Conservation (phyloP, 805 yeast genomes). For the Saccharomyces mikatae region DNA sequence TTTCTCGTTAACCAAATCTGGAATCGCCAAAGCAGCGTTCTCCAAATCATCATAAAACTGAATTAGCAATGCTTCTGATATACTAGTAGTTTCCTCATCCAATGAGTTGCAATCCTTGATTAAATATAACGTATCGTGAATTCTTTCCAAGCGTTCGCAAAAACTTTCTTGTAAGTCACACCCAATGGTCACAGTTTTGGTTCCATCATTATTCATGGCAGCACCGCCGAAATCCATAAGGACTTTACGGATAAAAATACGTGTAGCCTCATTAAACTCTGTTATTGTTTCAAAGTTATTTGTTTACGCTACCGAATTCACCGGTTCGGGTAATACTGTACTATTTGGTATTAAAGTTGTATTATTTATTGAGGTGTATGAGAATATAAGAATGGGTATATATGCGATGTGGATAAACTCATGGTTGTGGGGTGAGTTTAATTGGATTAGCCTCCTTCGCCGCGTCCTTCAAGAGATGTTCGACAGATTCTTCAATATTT, state of each 20-base stretch:
- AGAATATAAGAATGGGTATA: background rate
- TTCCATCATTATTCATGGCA: background rate
- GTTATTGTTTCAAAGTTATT: background rate
- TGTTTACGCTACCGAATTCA: background rate
- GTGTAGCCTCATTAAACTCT: background rate
- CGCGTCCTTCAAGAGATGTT: conserved; percentile 18
- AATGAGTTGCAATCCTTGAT: background rate
- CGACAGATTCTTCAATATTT: conserved; percentile 10
- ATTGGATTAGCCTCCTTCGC: conserved; percentile 14
- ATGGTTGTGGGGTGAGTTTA: conserved; percentile 7
- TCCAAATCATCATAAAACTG: background rate
- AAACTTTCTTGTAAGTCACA: background rate
- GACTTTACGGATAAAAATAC: background rate
- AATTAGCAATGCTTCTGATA: background rate
- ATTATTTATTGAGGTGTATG: background rate
- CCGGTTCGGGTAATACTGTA: background rate
- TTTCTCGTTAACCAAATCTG: background rate
- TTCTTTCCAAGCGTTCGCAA: background rate
- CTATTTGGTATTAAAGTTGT: background rate
- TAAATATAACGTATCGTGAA: background rate
- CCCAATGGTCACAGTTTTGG: background rate
- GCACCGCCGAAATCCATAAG: background rate
- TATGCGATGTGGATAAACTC: background rate
- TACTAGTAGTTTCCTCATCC: background rate
- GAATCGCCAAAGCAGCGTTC: background rate